Conservation (phyloP, 371 early-diverging fungal genomes). For the Sporodiniella umbellata region DNA sequence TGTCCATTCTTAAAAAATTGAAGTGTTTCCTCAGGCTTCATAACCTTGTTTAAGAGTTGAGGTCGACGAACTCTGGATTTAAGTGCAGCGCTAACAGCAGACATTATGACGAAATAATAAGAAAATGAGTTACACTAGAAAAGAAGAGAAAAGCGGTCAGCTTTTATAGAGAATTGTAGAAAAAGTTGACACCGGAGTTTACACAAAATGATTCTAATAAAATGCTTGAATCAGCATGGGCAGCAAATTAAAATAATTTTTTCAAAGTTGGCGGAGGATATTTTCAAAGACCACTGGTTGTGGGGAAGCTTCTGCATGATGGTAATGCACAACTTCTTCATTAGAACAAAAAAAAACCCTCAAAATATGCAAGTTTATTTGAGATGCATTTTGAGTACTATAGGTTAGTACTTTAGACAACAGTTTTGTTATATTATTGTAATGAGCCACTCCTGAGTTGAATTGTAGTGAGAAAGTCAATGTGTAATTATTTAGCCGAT, state of each 20-base stretch:
- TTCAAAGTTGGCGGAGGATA: not conserved
- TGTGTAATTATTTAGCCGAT: too few relatives aligned
- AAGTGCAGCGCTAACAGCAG: slow-evolving; percentile 41
- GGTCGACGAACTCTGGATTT: slow-evolving; percentile 51
- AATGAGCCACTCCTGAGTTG: too few relatives aligned
- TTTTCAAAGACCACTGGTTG: too few relatives aligned
- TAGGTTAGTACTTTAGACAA: too few relatives aligned
- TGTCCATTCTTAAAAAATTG: slow-evolving; percentile 49
- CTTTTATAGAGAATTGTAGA: slow-evolving; percentile 5
- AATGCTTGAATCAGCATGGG: too few relatives aligned
- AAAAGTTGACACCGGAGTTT: not conserved
- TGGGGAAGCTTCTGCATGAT: too few relatives aligned
- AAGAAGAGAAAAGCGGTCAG: slow-evolving; percentile 6
- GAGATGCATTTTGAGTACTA: too few relatives aligned
- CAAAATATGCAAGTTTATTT: too few relatives aligned
- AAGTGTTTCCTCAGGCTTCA: slow-evolving; percentile 43
- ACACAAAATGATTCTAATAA: not conserved
- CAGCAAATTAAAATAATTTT: not conserved
- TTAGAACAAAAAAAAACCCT: too few relatives aligned
- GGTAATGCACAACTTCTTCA: too few relatives aligned
- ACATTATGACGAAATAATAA: slow-evolving; percentile 18
- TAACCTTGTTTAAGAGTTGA: slow-evolving; percentile 41
- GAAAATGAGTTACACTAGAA: not conserved
- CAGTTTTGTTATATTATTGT: too few relatives aligned
- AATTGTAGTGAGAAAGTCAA: too few relatives aligned